Evolutionary conservation across 148 eudicot species (phyloP), one percentile per base, ranked within the genome.

Genomic region (Cornus kousa): DNA sequence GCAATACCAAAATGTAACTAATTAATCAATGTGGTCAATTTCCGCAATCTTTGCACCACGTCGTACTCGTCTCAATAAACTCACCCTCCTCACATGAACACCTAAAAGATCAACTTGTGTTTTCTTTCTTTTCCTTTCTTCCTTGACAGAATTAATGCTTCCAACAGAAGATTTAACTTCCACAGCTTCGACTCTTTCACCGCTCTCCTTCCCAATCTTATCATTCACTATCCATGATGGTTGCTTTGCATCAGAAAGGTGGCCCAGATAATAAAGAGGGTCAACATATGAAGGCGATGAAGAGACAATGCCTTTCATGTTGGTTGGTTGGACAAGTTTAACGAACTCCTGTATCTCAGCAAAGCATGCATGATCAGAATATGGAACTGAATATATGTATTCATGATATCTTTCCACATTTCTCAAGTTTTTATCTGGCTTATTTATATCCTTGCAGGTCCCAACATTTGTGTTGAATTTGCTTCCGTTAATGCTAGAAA

Each of bases 341-440:
- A 91, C 86, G 76, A 93, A 86, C 68, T 89, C 85, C 79, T 87
- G 81, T 70, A 93, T 90, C 86, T 93, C 96, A 73, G 81, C 48
- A 81, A 87, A 91, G 86, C 91, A 90, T 13, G 93, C 88, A 78
- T 91, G 98, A 60, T 90, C 94, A 39, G 94, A 87, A 83, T 93
- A 93, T 24, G 92, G 91, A 78, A 91, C 98, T 48, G 93, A 74
- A 85, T 86, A 93, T 7, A 91, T 87, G 74, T 85, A 79, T 37
- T 90, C 57, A 73, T 91, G 84, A 78, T 87, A 79, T 77, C 40
- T 88, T 79, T 88, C 87, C 32, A 86, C 88, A 70, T 74, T 72
- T 81, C 80, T 81, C 55, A 71, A 74, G 33, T 81, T 78, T 85
- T 78, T 79, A 70, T 77, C 66, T 78, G 77, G 24, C 60, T 75